Percentiles rank a stretch among this genome's conserved stretches.
Evolutionary conservation across 805 yeast species (phyloP).

Genomic region (Candida ortonii): DNA sequence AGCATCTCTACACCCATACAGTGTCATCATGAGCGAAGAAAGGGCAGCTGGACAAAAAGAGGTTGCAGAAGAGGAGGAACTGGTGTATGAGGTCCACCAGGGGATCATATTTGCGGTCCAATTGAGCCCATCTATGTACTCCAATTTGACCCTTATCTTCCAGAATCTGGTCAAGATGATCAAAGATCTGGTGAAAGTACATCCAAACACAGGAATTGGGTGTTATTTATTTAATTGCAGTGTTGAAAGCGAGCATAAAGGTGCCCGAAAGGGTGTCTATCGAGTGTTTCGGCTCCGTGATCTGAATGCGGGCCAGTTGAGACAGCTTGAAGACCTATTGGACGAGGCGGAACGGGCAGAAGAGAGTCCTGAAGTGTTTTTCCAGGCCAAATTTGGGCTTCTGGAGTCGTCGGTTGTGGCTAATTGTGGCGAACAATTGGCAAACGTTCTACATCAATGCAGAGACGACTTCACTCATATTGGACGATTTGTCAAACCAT

Average conservation of each 20-base stretch:
- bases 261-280: conserved; percentile 39
- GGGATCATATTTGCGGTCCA: conserved; percentile 66
- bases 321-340: conserved; percentile 47
- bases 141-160: conserved; percentile 42
- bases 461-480: conserved; percentile 52
- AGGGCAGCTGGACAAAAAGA: no score
- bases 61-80: conserved; percentile 23
- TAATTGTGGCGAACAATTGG: conserved; percentile 35
- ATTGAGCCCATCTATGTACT: conserved; percentile 46
- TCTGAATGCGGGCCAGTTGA: conserved; percentile 57
- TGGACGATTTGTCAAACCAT: conserved; percentile 39
- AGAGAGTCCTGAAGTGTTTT: conserved; percentile 8
- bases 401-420: conserved; percentile 19
- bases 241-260: conserved; percentile 10
- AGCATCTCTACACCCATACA: no score
- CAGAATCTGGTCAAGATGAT: conserved; percentile 59
- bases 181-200: conserved; percentile 59
- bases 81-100: conserved; percentile 51
- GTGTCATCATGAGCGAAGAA: no score
- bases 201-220: conserved; percentile 74
- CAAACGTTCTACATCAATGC: conserved; percentile 46
- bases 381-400: conserved; percentile 30
- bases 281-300: conserved; percentile 52
- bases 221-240: conserved; percentile 57
- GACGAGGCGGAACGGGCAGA: no score